phyloP scores from a whole-genome alignment of 2,329 filamentous ascomycete species.

The Phaeosphaeria sp. region DNA sequence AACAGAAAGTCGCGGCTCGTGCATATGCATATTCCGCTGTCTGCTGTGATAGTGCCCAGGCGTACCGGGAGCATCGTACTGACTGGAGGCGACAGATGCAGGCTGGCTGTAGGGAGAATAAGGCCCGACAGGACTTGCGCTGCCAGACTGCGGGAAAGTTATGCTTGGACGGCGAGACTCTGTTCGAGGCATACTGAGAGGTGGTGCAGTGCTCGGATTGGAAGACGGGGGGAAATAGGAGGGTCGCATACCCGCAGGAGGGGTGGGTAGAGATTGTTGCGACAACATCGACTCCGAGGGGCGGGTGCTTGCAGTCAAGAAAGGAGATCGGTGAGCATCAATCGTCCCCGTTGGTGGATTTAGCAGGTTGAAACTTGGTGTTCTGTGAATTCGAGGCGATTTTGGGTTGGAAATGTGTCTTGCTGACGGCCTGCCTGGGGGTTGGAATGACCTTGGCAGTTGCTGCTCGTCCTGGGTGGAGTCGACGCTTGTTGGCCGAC shows the following conservation, averaged over 20 bases:
- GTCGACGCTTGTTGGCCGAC: constrained; percentile 43
- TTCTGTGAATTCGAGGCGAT: constrained; percentile 60
- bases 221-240: constrained; percentile 41
- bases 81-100: constrained; percentile 41
- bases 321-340: constrained; percentile 58
- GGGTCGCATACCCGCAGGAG: constrained; percentile 47
- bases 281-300: constrained; percentile 52
- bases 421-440: constrained; percentile 32
- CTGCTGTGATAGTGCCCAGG: constrained; percentile 25
- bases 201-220: constrained; percentile 42
- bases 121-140: constrained; percentile 55
- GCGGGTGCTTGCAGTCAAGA: constrained; percentile 51
- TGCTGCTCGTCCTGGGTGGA: constrained; percentile 35
- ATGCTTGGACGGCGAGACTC: constrained; percentile 36
- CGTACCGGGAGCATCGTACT: constrained; percentile 43
- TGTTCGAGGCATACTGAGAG: constrained; percentile 28
- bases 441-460: constrained; percentile 32
- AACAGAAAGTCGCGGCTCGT: constrained; percentile 42
- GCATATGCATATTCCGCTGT: constrained; percentile 16
- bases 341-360: constrained; percentile 54
- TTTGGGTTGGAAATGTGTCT: constrained; percentile 65
- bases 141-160: constrained; percentile 51
- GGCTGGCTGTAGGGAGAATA: constrained; percentile 49
- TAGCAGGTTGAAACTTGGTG: constrained; percentile 57
- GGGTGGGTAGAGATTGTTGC: constrained; percentile 57